These are phyloP conservation scores for Beta corolliflora DNA, from an alignment of 179 eudicot species.

Conservation along the genomic window DNA sequence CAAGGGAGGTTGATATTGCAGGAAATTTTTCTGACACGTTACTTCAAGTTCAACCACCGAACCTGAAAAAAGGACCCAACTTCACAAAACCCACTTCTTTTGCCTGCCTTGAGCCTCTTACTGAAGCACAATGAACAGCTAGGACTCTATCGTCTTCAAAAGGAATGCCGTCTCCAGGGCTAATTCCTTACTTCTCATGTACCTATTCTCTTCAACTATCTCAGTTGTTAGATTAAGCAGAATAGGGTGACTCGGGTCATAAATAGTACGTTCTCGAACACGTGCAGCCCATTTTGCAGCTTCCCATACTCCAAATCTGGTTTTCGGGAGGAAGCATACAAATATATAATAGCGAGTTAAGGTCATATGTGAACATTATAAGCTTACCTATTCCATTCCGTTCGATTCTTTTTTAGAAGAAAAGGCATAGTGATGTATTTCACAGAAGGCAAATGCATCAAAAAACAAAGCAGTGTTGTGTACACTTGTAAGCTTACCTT, in stretches of 20 bases:
- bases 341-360: neutral
- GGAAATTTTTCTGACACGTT: neutral
- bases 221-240: constrained; percentile 77
- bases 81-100: neutral
- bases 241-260: constrained; percentile 77
- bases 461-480: too few species aligned
- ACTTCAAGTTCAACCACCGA: neutral
- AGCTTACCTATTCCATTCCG: too few species aligned
- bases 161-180: constrained; percentile 87
- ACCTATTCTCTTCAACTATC: constrained; percentile 84
- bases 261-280: constrained; percentile 63
- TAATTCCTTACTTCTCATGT: constrained; percentile 84
- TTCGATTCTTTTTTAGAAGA: too few species aligned
- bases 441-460: too few species aligned
- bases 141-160: constrained; percentile 63
- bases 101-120: neutral
- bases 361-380: neutral
- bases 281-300: constrained; percentile 97
- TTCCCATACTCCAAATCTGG: constrained; percentile 98
- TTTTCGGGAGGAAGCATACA: neutral
- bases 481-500: constrained; percentile 41
- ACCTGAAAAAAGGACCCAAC: neutral
- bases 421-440: too few species aligned
- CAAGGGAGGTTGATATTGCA: neutral
- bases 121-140: neutral